Percentiles rank a stretch among this genome's conserved stretches.
Conservation (phyloP, 179 eudicot genomes). For the Beta lomatogona region DNA sequence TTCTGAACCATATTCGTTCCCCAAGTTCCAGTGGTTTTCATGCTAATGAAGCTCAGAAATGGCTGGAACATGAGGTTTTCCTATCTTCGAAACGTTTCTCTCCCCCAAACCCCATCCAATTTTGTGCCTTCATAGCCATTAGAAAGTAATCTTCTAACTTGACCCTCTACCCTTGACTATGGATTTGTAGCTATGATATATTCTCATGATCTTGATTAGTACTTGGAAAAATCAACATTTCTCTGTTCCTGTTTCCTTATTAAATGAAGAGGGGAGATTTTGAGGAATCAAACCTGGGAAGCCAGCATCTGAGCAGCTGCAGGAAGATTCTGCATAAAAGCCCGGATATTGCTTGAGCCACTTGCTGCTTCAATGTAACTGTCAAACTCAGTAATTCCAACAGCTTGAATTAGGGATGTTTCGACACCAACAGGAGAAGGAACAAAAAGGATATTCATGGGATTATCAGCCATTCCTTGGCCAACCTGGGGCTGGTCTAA, state of each 20-base stretch:
- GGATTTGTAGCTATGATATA: background rate
- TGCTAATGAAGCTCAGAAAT: too few species aligned
- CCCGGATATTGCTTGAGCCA: conserved; percentile 40
- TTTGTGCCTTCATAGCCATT: too few species aligned
- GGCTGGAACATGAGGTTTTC: too few species aligned
- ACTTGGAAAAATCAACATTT: background rate
- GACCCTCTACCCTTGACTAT: background rate
- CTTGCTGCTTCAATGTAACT: conserved; percentile 68
- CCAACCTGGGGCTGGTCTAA: conserved; percentile 80
- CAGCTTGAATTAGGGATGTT: conserved; percentile 63
- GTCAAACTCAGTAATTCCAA: conserved; percentile 54
- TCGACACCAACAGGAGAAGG: conserved; percentile 65
- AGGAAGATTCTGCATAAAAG: conserved; percentile 36
- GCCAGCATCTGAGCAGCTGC: conserved; percentile 25
- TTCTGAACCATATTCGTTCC: too few species aligned
- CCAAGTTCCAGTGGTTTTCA: too few species aligned
- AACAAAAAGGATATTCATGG: conserved; percentile 62
- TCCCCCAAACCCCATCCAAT: too few species aligned
- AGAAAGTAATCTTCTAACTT: background rate
- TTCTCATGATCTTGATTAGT: background rate
- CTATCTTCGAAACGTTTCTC: too few species aligned
- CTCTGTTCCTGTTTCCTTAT: background rate
- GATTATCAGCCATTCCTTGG: conserved; percentile 84
- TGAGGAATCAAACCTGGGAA: conserved; percentile 44
- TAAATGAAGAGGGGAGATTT: background rate